Evolutionary conservation across 257 asterid genomes (phyloP).

Genomic region (Marsdenia floribunda): DNA sequence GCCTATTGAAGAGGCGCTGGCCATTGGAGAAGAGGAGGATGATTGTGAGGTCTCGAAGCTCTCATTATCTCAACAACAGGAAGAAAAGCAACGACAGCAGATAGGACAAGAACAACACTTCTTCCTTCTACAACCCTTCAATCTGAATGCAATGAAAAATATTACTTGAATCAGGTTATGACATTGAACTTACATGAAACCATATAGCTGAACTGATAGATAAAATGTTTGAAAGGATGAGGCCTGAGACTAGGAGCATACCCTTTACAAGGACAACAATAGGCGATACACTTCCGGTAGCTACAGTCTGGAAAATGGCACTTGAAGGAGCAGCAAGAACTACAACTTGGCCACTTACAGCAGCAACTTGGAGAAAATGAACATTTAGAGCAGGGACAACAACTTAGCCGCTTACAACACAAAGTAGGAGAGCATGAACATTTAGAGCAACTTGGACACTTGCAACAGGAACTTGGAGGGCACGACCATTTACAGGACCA

Average conservation of each 20-base stretch:
- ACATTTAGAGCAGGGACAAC: background rate
- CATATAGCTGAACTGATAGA: background rate
- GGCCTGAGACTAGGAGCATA: conserved; percentile 19
- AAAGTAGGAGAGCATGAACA: conserved; percentile 21
- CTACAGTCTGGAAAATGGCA: conserved; percentile 20
- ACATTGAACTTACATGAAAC: background rate
- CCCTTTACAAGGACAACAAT: conserved; percentile 22
- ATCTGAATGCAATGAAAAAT: conserved; percentile 20
- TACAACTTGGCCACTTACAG: background rate
- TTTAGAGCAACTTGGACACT: conserved; percentile 18
- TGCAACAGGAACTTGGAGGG: conserved; percentile 22
- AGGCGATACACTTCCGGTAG: conserved; percentile 21
- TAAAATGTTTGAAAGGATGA: background rate
- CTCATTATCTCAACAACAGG: conserved; percentile 23
- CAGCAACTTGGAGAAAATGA: conserved; percentile 15
- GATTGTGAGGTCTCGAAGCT: conserved; percentile 6
- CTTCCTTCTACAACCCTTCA: conserved; percentile 17
- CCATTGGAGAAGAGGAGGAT: conserved; percentile 5
- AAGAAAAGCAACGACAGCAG: conserved; percentile 18
- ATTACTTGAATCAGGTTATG: conserved; percentile 8
- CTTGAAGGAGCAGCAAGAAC: conserved; percentile 10
- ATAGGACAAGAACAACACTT: conserved; percentile 26
- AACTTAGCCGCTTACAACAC: conserved; percentile 18
- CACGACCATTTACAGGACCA: conserved; percentile 29
- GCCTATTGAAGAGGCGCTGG: background rate